These are phyloP conservation scores for Thalassiosira profunda DNA, from an alignment of 108 stramenopile genomes.

Conservation along the genomic window DNA sequence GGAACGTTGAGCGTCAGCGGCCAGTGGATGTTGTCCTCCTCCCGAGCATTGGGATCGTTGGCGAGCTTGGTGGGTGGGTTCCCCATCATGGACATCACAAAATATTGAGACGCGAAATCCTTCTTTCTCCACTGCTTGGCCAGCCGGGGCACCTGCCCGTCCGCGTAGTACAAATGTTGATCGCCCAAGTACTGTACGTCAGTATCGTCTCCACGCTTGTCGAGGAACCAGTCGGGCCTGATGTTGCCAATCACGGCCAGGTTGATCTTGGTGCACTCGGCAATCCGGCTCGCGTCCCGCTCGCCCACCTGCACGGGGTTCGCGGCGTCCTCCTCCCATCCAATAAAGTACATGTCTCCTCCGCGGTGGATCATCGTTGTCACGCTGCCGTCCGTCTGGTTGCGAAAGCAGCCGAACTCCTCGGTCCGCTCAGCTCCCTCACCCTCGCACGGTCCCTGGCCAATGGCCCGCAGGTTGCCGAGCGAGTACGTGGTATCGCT, in stretches of 20 bases:
- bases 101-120: constrained; percentile 61
- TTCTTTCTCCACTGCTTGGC: constrained; percentile 67
- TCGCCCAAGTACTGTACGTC: constrained; percentile 57
- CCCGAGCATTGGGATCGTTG: constrained; percentile 15
- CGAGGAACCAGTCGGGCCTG: constrained; percentile 58
- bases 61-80: constrained; percentile 31
- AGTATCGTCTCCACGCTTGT: constrained; percentile 48
- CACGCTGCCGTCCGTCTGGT: constrained; percentile 35
- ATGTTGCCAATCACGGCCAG: constrained; percentile 55
- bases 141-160: constrained; percentile 25
- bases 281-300: constrained; percentile 40
- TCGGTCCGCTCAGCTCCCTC: constrained; percentile 18
- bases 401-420: constrained; percentile 33
- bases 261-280: constrained; percentile 32
- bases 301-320: constrained; percentile 32
- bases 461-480: constrained; percentile 42
- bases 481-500: constrained; percentile 37
- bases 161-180: constrained; percentile 53
- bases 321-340: constrained; percentile 32
- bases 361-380: constrained; percentile 60
- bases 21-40: constrained; percentile 38
- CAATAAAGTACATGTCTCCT: constrained; percentile 50
- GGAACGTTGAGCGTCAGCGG: constrained; percentile 52
- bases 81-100: constrained; percentile 43
- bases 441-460: constrained; percentile 52